Base-by-base conservation (phyloP, 2,329 filamentous ascomycete species). In the Fusarium caatingaense region DNA sequence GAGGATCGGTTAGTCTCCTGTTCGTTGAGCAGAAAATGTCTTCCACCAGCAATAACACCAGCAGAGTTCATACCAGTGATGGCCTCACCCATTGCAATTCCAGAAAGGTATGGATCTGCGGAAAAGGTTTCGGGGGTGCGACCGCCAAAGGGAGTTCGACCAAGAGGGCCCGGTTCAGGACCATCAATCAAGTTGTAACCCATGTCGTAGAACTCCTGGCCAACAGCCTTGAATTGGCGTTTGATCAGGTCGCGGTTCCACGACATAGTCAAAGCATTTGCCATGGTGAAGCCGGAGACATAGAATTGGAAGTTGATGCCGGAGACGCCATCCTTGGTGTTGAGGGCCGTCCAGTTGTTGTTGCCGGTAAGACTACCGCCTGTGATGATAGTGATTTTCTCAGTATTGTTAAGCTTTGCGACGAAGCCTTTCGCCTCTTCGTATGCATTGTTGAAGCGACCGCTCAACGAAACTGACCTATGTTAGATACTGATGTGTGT, bases 51-150 rank as follows among this genome's bases (percentile, higher is more conserved):
- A 81, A 85, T 85, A 68, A 87, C 81, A 20, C 83, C 82, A 73
- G 85, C 80, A 50, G 81, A 81, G 73, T 87, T 85, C 20, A 87
- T 86, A 6, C 93, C 94, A 58, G 85, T 88, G 75, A 97, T 92
- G 0, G 92, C 95, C 78, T 93, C 84, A 10, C 90, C 90, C 7
- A 91, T 91, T 12, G 91, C 93, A 51, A 96, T 84, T 18, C 91
- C 94, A 78, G 94, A 92, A 0, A 97, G 84, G 50, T 96, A 93
- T 0, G 94, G 93, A 76, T 97, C 94, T 0, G 91, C 84, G 2
- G 93, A 93, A 74, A 97, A 97, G 0, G 92, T 93, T 79, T 97
- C 94, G 93, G 93, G 97, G 74, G 94, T 96, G 46, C 94, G 86
- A 5, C 94, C 94, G 30, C 93, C 93, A 12, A 32, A 42, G n/a